A percentile compares a stretch with the other conserved stretches of the same genome.
Conservation (phyloP, 371 early-diverging fungal genomes). For the Lichtheimia ramosa region DNA sequence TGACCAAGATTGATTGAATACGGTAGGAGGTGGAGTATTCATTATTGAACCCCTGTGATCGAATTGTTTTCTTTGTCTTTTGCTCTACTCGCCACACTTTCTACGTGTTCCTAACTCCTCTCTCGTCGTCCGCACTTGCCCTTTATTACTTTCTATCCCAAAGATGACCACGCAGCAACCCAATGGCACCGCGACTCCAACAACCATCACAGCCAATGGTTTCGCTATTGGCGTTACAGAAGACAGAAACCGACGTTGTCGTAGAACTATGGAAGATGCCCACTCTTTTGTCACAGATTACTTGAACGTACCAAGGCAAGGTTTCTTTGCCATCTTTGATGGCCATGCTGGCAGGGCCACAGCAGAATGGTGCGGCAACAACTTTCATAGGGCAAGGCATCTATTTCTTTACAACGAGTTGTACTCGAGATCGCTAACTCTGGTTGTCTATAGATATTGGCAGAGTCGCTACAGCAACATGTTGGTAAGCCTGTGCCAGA, state of each 20-base stretch:
- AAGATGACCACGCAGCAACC: background rate
- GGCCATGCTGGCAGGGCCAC: constrained; percentile 97
- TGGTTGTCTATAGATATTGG: constrained; percentile 14
- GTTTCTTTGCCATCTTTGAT: constrained; percentile 95
- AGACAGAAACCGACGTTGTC: constrained; percentile 86
- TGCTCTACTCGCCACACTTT: too few relatives aligned
- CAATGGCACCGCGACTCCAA: background rate
- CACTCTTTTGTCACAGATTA: constrained; percentile 85
- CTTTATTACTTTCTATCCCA: too few relatives aligned
- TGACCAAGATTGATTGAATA: too few relatives aligned
- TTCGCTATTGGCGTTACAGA: constrained; percentile 73
- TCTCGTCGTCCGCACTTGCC: too few relatives aligned
- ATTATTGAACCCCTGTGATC: too few relatives aligned
- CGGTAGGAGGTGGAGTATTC: too few relatives aligned
- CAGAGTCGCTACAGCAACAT: constrained; percentile 17
- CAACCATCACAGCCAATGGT: constrained; percentile 26
- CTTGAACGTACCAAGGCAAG: constrained; percentile 76
- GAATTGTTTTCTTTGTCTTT: too few relatives aligned
- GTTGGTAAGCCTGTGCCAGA: constrained; percentile 62
- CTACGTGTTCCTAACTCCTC: too few relatives aligned
- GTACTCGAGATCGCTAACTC: too few relatives aligned
- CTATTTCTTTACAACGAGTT: background rate
- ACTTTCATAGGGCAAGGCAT: constrained; percentile 78
- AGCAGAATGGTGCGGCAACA: constrained; percentile 93
- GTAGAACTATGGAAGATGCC: constrained; percentile 98